Evolutionary conservation across 2,329 filamentous ascomycete species (phyloP), one percentile per base, ranked within the genome.

Genomic region (Xylaria multiplex): DNA sequence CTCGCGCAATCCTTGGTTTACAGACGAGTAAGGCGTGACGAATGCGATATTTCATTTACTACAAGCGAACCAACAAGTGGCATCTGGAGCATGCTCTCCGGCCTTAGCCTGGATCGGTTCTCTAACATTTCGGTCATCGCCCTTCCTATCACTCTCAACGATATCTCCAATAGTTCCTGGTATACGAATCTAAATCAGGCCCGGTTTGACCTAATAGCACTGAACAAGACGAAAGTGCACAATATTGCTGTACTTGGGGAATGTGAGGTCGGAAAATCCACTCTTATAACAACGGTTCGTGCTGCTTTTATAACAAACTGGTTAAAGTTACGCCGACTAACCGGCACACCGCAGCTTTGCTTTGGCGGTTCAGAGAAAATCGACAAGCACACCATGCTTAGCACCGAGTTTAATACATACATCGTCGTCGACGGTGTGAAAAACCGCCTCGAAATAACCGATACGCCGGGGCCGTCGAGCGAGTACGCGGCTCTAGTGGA

Each of bases 121-220:
- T 66, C 64, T n/a, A 66, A 48, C 22, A 58, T 66, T 46, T 66
- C 64, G 11, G 46, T 66, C 30, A 62, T 66, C 37, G 59, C 59
- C 8, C 46, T 66, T 24, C 64, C 64, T 9, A 40, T 66, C 7
- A 58, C 53, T 14, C 37, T 54, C 13, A 32, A 59, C 2, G 64
- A 62, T 24, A 22, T 66, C 42, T 11, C 19, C 8, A 62, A 62
- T 30, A 66, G 22, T 49, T 50, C 24, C 2, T 66, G 59, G 58
- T 66, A 62, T 37, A 50, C 52, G n/a, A 11, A 27, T n/a, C 30
- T 11, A 30, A 24, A 14, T 9, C 6, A 22, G 27, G 6, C 14
- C n/a, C 11, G 43, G 24, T 9, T 9, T 2, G 35, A 2, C 16
- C 16, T 32, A 3, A 4, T 16, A n/a, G 48, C 16, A n/a, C 1